A percentile compares a stretch with the other conserved stretches of the same genome.
phyloP scores from a whole-genome alignment of 2,329 filamentous ascomycete genomes.

The Xylaria multiplex region DNA sequence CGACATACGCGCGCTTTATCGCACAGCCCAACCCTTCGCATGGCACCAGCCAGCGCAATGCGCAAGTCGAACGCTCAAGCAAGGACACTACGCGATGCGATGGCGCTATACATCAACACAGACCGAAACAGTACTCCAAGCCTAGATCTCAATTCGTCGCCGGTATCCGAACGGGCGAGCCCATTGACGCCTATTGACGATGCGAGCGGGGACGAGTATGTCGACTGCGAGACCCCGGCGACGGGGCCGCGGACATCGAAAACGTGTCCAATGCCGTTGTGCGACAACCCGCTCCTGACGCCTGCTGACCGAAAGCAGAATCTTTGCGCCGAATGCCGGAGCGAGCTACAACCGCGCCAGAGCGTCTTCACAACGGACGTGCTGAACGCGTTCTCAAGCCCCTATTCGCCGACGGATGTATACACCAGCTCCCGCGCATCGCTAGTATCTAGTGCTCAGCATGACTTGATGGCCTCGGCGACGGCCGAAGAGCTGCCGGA shows the following conservation, averaged over 20 bases:
- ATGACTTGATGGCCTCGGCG: background rate
- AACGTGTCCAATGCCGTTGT: conserved; percentile 41
- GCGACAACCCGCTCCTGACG: conserved; percentile 29
- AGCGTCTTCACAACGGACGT: conserved; percentile 38
- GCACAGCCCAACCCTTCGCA: conserved; percentile 2
- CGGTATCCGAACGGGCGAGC: conserved; percentile 14
- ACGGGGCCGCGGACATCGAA: background rate
- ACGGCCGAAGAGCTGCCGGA: background rate
- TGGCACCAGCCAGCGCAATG: background rate
- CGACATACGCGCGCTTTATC: conserved; percentile 14
- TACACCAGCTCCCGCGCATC: background rate
- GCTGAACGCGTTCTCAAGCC: conserved; percentile 1
- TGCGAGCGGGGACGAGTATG: background rate
- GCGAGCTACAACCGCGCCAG: conserved; percentile 39
- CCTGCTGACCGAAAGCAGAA: conserved; percentile 36
- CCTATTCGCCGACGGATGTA: background rate
- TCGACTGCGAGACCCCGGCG: background rate
- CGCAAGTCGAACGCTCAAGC: conserved; percentile 1
- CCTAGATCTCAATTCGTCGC: conserved; percentile 25
- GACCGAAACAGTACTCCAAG: conserved; percentile 17
- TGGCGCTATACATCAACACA: conserved; percentile 20
- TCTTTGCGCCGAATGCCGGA: conserved; percentile 41
- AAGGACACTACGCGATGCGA: conserved; percentile 8
- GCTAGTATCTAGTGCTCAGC: background rate
- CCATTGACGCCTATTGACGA: conserved; percentile 18